Conservation (phyloP, 2,329 filamentous ascomycete genomes). For the Exutisphaerella laricina region DNA sequence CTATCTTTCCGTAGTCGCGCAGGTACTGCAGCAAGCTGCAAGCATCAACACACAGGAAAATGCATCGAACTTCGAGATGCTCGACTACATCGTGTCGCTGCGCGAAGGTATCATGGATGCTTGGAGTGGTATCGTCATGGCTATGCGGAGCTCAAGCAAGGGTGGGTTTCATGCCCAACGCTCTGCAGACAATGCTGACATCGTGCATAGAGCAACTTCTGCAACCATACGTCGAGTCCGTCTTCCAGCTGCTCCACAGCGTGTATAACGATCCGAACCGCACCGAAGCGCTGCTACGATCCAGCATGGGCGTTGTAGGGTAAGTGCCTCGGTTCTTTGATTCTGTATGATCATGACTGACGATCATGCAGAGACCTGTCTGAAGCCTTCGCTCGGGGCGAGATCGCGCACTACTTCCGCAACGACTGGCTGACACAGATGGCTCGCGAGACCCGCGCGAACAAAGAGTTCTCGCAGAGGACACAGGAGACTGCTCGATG, state of each 20-base stretch:
- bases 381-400: conserved; percentile 85
- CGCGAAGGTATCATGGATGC: conserved; percentile 99
- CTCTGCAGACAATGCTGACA: conserved; percentile 26
- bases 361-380: conserved; percentile 67
- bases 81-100: conserved; percentile 90
- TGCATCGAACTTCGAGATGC: conserved; percentile 73
- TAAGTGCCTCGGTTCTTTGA: conserved; percentile 45
- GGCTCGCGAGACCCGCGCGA: conserved; percentile 86
- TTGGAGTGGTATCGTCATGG: conserved; percentile 93
- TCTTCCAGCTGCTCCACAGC: conserved; percentile 79
- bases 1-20: conserved; percentile 85
- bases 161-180: conserved; percentile 47
- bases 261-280: conserved; percentile 79
- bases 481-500: conserved; percentile 94
- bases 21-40: conserved; percentile 89
- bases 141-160: conserved; percentile 79
- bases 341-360: neutral
- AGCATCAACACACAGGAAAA: conserved; percentile 64
- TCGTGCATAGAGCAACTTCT: conserved; percentile 57
- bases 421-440: conserved; percentile 84
- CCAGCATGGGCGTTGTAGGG: conserved; percentile 97
- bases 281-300: conserved; percentile 84
- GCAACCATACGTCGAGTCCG: conserved; percentile 71
- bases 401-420: conserved; percentile 78
- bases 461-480: conserved; percentile 76